These are phyloP conservation scores for Trichoderma afroharzianum DNA, from an alignment of 2,329 filamentous ascomycete species.

Conservation along the genomic window DNA sequence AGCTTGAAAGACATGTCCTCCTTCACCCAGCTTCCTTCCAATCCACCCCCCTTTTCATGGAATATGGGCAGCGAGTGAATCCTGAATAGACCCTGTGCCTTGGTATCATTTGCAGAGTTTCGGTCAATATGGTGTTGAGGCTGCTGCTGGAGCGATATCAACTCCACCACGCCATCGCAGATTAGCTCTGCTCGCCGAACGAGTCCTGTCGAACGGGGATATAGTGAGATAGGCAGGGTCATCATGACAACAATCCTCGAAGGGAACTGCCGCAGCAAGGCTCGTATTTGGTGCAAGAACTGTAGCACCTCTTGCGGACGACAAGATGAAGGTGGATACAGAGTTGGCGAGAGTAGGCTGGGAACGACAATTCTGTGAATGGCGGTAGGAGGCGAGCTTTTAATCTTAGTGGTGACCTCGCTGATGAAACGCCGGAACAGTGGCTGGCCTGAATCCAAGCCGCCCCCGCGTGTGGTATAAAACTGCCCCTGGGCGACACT, in stretches of 20 bases:
- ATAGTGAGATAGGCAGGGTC: slow-evolving; percentile 75
- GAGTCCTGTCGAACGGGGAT: slow-evolving; percentile 70
- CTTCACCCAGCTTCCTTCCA: slow-evolving; percentile 62
- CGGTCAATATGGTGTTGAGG: slow-evolving; percentile 45
- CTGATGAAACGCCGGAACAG: slow-evolving; percentile 61
- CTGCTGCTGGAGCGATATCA: slow-evolving; percentile 64
- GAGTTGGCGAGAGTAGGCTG: slow-evolving; percentile 76
- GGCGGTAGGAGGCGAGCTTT: slow-evolving; percentile 53
- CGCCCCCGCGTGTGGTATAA: slow-evolving; percentile 46
- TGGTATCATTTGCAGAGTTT: slow-evolving; percentile 57
- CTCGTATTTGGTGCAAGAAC: slow-evolving; percentile 76
- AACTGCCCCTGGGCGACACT: slow-evolving; percentile 49
- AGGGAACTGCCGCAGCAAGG: slow-evolving; percentile 66
- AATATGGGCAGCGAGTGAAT: slow-evolving; percentile 80
- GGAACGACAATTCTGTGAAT: slow-evolving; percentile 85
- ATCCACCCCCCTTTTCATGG: slow-evolving; percentile 82
- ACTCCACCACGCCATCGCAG: slow-evolving; percentile 79
- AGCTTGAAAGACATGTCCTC: slow-evolving; percentile 90
- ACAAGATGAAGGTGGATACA: slow-evolving; percentile 68
- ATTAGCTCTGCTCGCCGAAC: slow-evolving; percentile 83
- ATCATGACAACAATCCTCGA: slow-evolving; percentile 66
- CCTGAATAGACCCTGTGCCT: slow-evolving; percentile 79
- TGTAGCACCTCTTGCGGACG: slow-evolving; percentile 71
- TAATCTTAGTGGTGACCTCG: slow-evolving; percentile 53
- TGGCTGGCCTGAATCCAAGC: slow-evolving; percentile 24